Percentiles rank a stretch among this genome's conserved stretches.
Conservation (phyloP, 768 basidiomycete species). For the Mycena latifolia region DNA sequence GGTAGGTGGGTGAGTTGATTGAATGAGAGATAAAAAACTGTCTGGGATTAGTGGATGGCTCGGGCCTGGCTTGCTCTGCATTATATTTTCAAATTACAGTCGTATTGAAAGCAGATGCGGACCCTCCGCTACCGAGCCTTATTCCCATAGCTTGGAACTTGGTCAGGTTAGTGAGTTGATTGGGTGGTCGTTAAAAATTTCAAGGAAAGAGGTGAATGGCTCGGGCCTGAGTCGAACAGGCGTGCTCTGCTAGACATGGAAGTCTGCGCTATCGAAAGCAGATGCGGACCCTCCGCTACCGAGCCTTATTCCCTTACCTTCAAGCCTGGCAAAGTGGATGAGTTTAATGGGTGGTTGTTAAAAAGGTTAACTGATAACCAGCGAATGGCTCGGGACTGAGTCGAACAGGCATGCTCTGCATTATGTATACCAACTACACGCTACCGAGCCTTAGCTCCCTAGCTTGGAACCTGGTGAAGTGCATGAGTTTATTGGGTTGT, state of each 20-base stretch:
- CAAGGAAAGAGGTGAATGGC: background rate
- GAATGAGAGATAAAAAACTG: too few species aligned
- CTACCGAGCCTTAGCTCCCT: too few species aligned
- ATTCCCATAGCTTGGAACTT: background rate
- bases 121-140: conserved; percentile 7
- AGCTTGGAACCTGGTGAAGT: too few species aligned
- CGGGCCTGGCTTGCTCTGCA: background rate
- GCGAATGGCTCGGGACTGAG: conserved; percentile 17
- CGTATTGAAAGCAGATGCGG: conserved; percentile 4
- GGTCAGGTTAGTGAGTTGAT: background rate
- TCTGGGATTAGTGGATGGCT: too few species aligned
- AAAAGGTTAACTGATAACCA: background rate
- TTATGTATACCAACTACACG: too few species aligned
- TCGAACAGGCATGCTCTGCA: conserved; percentile 25
- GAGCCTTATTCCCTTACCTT: conserved; percentile 1
- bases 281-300: conserved; percentile 15
- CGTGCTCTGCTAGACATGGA: background rate
- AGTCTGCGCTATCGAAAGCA: background rate
- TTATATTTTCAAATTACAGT: too few species aligned
- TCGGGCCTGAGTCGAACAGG: conserved; percentile 21
- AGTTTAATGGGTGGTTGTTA: too few species aligned
- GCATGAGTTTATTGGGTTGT: too few species aligned
- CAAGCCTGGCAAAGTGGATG: background rate
- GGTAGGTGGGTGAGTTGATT: too few species aligned
- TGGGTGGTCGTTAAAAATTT: too few species aligned